Conservation (phyloP, 2,329 filamentous ascomycete genomes). For the Alternaria novae-zelandiae region DNA sequence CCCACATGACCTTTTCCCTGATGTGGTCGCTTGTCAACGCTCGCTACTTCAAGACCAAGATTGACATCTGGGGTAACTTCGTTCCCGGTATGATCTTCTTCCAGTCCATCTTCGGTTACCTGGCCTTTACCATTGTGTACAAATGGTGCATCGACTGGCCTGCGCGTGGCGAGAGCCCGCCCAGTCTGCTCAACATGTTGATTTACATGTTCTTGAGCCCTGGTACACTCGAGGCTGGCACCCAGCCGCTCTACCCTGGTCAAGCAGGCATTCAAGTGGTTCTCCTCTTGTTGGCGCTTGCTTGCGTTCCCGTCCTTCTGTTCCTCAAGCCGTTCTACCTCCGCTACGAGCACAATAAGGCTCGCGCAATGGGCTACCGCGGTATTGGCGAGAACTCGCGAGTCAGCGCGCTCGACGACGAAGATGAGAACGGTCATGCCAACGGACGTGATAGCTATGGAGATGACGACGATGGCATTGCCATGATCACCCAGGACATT, state of each 20-base stretch:
- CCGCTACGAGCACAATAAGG: constrained; percentile 89
- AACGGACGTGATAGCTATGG: constrained; percentile 69
- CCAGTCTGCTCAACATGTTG: constrained; percentile 95
- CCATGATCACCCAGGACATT: constrained; percentile 88
- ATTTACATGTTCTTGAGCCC: constrained; percentile 99
- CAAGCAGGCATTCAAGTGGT: constrained; percentile 78
- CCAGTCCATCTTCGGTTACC: constrained; percentile 97
- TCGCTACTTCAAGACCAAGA: constrained; percentile 89
- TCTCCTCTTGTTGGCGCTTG: constrained; percentile 79
- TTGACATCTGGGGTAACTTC: constrained; percentile 98
- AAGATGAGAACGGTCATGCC: constrained; percentile 72
- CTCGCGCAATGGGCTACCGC: constrained; percentile 86
- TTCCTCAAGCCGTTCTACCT: constrained; percentile 97
- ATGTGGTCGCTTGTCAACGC: constrained; percentile 93
- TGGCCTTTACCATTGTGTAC: constrained; percentile 92
- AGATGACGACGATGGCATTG: constrained; percentile 81
- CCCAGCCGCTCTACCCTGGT: constrained; percentile 71
- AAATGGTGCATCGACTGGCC: constrained; percentile 96
- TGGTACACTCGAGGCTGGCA: constrained; percentile 71
- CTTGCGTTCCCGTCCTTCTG: constrained; percentile 87
- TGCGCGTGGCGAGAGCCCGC: constrained; percentile 70
- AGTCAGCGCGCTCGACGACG: constrained; percentile 88
- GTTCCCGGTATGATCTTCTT: constrained; percentile 99
- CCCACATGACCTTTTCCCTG: constrained; percentile 98
- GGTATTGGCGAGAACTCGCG: constrained; percentile 88